phyloP scores from a whole-genome alignment of 2,329 filamentous ascomycete genomes.

The Stemphylium lycopersici region DNA sequence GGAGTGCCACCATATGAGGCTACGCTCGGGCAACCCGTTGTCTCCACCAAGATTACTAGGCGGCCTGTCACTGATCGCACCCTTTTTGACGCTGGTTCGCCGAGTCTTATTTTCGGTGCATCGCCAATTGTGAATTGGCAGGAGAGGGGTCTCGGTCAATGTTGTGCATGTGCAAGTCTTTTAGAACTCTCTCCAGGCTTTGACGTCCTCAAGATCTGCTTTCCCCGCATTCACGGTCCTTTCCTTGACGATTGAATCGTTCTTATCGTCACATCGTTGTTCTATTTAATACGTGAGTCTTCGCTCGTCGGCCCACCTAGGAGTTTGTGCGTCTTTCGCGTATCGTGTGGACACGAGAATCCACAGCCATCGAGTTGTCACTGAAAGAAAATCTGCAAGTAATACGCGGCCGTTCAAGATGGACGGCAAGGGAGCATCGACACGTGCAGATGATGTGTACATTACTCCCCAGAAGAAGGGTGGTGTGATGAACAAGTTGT shows the following conservation, averaged over 20 bases:
- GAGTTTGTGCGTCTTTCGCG: neutral
- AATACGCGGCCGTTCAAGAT: conserved; percentile 19
- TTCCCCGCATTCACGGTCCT: conserved; percentile 37
- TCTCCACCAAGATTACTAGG: conserved; percentile 11
- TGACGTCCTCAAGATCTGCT: conserved; percentile 24
- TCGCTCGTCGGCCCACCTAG: neutral
- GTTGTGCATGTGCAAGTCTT: conserved; percentile 37
- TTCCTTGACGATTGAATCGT: conserved; percentile 11
- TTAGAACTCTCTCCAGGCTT: conserved; percentile 17
- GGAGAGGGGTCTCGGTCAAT: conserved; percentile 17
- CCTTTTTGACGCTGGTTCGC: conserved; percentile 29
- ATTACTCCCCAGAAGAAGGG: conserved; percentile 29
- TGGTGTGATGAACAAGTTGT: conserved; percentile 42
- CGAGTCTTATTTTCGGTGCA: conserved; percentile 21
- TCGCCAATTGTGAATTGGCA: conserved; percentile 24
- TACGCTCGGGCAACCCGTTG: conserved; percentile 27
- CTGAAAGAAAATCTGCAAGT: conserved; percentile 5
- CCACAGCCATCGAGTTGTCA: neutral
- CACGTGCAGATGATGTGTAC: conserved; percentile 25
- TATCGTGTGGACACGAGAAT: neutral
- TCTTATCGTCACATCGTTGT: conserved; percentile 6
- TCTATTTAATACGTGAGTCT: conserved; percentile 2
- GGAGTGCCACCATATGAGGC: conserved; percentile 38
- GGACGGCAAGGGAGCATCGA: conserved; percentile 29
- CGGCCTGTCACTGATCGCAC: conserved; percentile 34